These are phyloP conservation scores for Lignosus rhinocerotis DNA, from an alignment of 1,284 basidiomycete species.

Conservation along the genomic window DNA sequence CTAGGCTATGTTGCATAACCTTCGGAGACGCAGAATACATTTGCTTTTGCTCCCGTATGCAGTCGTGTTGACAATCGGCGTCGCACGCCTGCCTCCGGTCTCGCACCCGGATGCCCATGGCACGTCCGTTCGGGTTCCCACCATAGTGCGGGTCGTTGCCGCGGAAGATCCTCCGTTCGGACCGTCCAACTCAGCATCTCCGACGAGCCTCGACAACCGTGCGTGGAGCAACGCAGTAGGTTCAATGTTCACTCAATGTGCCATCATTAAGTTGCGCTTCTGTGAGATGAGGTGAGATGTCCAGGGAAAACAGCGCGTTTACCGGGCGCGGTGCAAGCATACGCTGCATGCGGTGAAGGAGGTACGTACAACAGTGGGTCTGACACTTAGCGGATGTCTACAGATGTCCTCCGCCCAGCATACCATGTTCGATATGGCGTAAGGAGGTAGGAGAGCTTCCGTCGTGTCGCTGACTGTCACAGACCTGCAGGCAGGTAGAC, in stretches of 20 bases:
- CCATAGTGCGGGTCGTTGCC: neutral
- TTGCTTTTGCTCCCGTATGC: neutral
- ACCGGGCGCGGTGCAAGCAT: neutral
- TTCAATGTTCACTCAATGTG: conserved; percentile 5
- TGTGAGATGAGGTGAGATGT: conserved; percentile 11
- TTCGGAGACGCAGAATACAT: neutral
- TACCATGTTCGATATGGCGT: conserved; percentile 5
- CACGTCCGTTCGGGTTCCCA: neutral
- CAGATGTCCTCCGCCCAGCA: neutral
- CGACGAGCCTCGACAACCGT: neutral
- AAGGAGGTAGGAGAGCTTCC: neutral
- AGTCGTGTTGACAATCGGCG: neutral
- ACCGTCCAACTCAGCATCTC: conserved; percentile 1
- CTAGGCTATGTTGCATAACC: neutral
- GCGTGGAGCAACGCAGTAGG: conserved; percentile 2
- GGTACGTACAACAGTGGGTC: conserved; percentile 3
- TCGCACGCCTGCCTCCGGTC: conserved; percentile 10
- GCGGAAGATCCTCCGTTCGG: conserved; percentile 4
- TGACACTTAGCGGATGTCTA: neutral
- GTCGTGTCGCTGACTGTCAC: conserved; percentile 12
- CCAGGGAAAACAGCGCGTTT: conserved; percentile 5
- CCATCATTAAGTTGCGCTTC: conserved; percentile 1
- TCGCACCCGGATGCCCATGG: neutral
- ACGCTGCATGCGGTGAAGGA: neutral
- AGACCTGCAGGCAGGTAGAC: conserved; percentile 8